Percentiles rank a stretch among this genome's conserved stretches.
Conservation (phyloP, 2,329 filamentous ascomycete genomes). For the Pseudopithomyces chartarum region DNA sequence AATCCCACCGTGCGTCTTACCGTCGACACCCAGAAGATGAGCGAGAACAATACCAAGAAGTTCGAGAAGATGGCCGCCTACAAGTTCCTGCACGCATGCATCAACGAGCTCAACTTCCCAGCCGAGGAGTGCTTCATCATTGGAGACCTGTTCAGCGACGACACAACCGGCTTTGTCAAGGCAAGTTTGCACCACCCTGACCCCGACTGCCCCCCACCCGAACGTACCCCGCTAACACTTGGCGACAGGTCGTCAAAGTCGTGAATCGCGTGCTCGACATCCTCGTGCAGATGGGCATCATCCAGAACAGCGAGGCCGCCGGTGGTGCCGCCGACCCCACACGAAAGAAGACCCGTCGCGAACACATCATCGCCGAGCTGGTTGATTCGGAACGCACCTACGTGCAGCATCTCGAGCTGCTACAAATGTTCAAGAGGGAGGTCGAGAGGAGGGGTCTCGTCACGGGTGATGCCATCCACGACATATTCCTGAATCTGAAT, state of each 20-base stretch:
- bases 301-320: conserved; percentile 56
- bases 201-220: not conserved
- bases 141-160: conserved; percentile 86
- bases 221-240: conserved; percentile 18
- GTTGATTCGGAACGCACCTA: conserved; percentile 97
- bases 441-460: conserved; percentile 87
- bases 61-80: conserved; percentile 86
- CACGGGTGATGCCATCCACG: conserved; percentile 86
- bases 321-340: conserved; percentile 54
- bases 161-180: conserved; percentile 97
- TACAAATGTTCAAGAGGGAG: conserved; percentile 89
- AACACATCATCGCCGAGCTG: conserved; percentile 89
- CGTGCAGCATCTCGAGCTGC: conserved; percentile 92
- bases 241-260: conserved; percentile 76
- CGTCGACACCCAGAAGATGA: conserved; percentile 66
- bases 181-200: conserved; percentile 50
- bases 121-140: conserved; percentile 88
- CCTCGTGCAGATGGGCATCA: conserved; percentile 75
- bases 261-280: conserved; percentile 92
- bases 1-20: conserved; percentile 71
- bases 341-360: conserved; percentile 71
- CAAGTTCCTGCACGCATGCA: conserved; percentile 88
- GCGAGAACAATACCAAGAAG: conserved; percentile 65
- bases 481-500: conserved; percentile 97
- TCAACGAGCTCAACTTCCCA: conserved; percentile 79